phyloP scores from a whole-genome alignment of 2,329 filamentous ascomycete species.

The Sclerotinia minor region DNA sequence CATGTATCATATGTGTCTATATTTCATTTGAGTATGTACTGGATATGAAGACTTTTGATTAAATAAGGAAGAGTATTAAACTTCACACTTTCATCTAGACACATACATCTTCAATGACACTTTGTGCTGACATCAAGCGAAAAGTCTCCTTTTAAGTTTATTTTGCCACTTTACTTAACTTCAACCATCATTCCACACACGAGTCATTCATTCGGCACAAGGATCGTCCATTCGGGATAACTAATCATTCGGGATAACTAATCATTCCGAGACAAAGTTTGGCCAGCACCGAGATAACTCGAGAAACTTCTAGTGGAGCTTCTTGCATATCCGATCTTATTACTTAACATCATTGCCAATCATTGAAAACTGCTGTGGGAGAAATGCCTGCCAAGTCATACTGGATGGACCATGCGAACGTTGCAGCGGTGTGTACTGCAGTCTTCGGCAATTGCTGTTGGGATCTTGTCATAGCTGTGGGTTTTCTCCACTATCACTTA shows the following conservation, averaged over 20 bases:
- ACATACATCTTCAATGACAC: background rate
- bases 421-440: too few species aligned
- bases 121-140: conserved; percentile 5
- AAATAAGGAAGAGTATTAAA: background rate
- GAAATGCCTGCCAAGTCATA: too few species aligned
- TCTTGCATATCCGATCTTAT: too few species aligned
- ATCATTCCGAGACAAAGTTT: background rate
- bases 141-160: background rate
- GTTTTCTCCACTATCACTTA: too few species aligned
- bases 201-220: background rate
- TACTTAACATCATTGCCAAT: too few species aligned
- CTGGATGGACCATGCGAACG: too few species aligned
- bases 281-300: background rate
- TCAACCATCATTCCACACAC: background rate
- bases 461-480: too few species aligned
- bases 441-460: too few species aligned
- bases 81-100: background rate
- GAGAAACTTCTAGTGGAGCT: conserved; percentile 1
- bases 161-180: background rate
- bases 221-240: too few species aligned
- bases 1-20: conserved; percentile 1
- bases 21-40: background rate
- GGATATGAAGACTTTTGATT: background rate
- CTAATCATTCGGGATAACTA: too few species aligned
- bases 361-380: too few species aligned